phyloP scores from a whole-genome alignment of 2,329 filamentous ascomycete species.

The Trichoderma polysporum region DNA sequence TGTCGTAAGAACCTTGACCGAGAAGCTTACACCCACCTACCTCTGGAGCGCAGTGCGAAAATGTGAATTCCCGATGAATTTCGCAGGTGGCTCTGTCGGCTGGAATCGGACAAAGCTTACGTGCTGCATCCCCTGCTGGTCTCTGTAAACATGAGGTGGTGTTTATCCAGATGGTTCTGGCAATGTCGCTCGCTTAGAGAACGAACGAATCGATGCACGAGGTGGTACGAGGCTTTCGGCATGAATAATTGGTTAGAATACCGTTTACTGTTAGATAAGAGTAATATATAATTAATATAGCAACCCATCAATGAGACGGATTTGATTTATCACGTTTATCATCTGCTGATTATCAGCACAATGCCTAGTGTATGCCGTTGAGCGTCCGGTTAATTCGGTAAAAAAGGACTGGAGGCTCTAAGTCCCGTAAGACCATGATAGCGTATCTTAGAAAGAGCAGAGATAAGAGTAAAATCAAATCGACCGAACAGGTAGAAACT shows the following conservation, averaged over 20 bases:
- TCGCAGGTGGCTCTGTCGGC: no score
- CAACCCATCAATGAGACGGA: not conserved
- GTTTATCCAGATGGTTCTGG: not conserved
- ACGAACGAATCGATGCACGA: not conserved
- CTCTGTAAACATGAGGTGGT: not conserved
- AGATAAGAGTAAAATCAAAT: not conserved
- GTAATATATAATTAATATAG: not conserved
- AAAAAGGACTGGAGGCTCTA: no score
- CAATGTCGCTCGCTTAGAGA: not conserved
- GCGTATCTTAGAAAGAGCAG: not conserved
- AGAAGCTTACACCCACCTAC: not conserved
- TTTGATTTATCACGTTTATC: not conserved
- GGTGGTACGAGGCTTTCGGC: not conserved
- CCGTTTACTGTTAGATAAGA: not conserved
- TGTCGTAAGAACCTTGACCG: not conserved
- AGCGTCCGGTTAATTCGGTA: not conserved
- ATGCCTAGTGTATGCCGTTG: not conserved
- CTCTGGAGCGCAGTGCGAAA: no score
- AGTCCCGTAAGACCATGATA: no score
- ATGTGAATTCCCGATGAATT: no score
- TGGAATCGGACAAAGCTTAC: not conserved
- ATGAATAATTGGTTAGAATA: not conserved
- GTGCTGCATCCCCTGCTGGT: not conserved
- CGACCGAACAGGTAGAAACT: not conserved
- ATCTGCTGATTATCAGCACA: not conserved